Evolutionary conservation across 1,139 yeast species (phyloP).

Genomic region (Yamadazyma siamensis): DNA sequence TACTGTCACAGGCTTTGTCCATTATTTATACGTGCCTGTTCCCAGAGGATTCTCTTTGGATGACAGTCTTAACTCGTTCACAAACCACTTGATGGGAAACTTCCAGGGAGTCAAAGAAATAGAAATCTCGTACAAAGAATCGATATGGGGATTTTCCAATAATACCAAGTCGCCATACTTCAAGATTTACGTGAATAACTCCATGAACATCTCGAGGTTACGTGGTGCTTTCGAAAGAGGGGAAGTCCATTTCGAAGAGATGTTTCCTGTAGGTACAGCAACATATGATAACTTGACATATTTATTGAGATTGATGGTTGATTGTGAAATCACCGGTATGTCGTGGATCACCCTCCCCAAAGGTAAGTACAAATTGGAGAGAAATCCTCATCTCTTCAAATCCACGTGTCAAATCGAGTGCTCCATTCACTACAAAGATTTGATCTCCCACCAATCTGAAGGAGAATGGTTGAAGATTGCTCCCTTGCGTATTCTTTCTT

Average conservation of each 20-base stretch:
- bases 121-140: slow-evolving; percentile 69
- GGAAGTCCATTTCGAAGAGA: slow-evolving; percentile 59
- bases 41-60: slow-evolving; percentile 70
- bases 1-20: slow-evolving; percentile 83
- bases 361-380: slow-evolving; percentile 55
- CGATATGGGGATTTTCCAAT: slow-evolving; percentile 92
- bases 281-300: slow-evolving; percentile 91
- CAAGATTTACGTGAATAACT: slow-evolving; percentile 65
- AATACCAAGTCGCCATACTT: slow-evolving; percentile 76
- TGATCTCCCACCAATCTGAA: slow-evolving; percentile 81
- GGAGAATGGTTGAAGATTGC: slow-evolving; percentile 95
- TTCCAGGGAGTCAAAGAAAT: slow-evolving; percentile 60
- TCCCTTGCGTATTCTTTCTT: slow-evolving; percentile 87
- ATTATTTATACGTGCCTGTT: slow-evolving; percentile 89
- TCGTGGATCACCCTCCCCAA: slow-evolving; percentile 92
- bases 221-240: slow-evolving; percentile 86
- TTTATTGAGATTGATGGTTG: slow-evolving; percentile 84
- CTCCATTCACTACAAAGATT: slow-evolving; percentile 59
- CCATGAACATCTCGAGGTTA: slow-evolving; percentile 60
- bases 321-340: slow-evolving; percentile 92
- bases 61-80: slow-evolving; percentile 49
- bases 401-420: slow-evolving; percentile 90
- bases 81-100: slow-evolving; percentile 44
- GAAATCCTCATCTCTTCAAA: slow-evolving; percentile 28
- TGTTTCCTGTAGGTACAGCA: slow-evolving; percentile 57